Evolutionary conservation across 495 filamentous ascomycete species (phyloP).

Genomic region (Neurospora africana): DNA sequence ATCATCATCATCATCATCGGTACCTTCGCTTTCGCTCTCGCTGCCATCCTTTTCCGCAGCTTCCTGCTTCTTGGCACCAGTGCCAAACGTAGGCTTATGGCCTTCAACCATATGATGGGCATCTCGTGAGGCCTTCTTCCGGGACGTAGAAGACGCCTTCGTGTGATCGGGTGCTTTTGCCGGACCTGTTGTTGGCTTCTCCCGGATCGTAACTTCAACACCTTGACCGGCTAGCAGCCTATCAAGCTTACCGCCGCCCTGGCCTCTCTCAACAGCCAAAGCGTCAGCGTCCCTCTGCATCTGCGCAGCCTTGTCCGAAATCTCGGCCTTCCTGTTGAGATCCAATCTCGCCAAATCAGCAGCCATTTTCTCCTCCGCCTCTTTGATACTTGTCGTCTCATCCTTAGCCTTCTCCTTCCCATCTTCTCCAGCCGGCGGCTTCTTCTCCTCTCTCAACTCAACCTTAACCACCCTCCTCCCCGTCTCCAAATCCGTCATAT

Average conservation of each 20-base stretch:
- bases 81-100: constrained; percentile 28
- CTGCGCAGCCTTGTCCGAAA: constrained; percentile 13
- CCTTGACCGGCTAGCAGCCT: constrained; percentile 2
- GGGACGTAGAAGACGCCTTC: neutral
- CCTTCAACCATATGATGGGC: constrained; percentile 39
- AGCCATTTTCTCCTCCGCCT: neutral
- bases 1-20: constrained; percentile 9
- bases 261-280: constrained; percentile 46
- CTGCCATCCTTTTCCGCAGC: neutral
- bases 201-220: constrained; percentile 35
- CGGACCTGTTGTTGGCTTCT: constrained; percentile 30
- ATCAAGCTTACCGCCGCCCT: constrained; percentile 11
- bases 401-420: neutral
- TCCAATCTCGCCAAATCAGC: constrained; percentile 8
- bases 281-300: constrained; percentile 25
- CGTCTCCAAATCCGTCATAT: constrained; percentile 1
- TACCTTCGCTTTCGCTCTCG: neutral
- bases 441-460: constrained; percentile 27
- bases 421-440: constrained; percentile 2
- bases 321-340: constrained; percentile 6
- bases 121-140: constrained; percentile 10
- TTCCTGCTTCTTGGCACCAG: constrained; percentile 8
- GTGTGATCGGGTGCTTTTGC: constrained; percentile 17
- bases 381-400: neutral
- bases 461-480: constrained; percentile 29